A percentile compares a stretch with the other conserved stretches of the same genome.
phyloP scores from a whole-genome alignment of 75 land plant genomes.

The Sequoia sempervirens region DNA sequence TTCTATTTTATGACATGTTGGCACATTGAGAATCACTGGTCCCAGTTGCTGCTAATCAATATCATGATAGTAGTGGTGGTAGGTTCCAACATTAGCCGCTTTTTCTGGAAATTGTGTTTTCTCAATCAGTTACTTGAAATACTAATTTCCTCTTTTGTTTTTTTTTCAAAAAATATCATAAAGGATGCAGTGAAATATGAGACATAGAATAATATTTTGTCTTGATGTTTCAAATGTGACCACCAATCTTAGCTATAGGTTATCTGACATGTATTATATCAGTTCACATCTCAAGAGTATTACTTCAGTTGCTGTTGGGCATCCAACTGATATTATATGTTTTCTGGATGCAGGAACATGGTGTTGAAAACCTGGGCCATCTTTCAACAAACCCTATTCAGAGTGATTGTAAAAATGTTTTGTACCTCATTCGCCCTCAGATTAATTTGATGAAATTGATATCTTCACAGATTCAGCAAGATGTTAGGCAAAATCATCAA shows the following conservation, averaged over 20 bases:
- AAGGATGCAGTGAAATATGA: neutral
- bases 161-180: neutral
- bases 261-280: neutral
- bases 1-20: neutral
- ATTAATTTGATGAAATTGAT: constrained; percentile 69
- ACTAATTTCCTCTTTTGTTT: neutral
- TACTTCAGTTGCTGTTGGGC: neutral
- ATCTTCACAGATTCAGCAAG: constrained; percentile 67
- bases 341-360: constrained; percentile 62
- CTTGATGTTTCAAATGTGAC: neutral
- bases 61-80: neutral
- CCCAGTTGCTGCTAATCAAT: neutral
- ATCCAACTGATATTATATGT: neutral
- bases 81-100: neutral
- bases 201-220: neutral
- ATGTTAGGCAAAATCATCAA: constrained; percentile 57
- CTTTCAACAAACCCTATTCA: constrained; percentile 71
- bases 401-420: constrained; percentile 70
- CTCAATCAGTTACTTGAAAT: neutral
- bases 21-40: neutral
- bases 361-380: constrained; percentile 70
- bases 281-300: neutral
- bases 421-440: constrained; percentile 71
- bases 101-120: neutral
- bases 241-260: neutral